Evolutionary conservation across 2,329 filamentous ascomycete species (phyloP).

Genomic region (Lachnellula arida): DNA sequence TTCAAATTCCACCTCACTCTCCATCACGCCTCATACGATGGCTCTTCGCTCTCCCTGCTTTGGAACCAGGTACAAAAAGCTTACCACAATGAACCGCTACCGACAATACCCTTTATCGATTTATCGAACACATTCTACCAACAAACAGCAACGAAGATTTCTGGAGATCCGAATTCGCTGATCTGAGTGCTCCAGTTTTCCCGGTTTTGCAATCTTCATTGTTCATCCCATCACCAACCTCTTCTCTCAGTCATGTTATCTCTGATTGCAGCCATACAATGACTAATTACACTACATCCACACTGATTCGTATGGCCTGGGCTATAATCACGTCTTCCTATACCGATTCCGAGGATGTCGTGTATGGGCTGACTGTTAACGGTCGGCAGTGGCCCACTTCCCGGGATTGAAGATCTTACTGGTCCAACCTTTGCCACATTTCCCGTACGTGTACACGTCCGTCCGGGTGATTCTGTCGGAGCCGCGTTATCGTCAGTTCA

Average conservation of each 20-base stretch:
- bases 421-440: conserved; percentile 40
- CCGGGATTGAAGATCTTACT: conserved; percentile 35
- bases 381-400: conserved; percentile 32
- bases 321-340: conserved; percentile 36
- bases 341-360: conserved; percentile 35
- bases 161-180: not conserved
- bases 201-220: not conserved
- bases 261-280: not conserved
- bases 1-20: not conserved
- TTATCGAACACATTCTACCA: not conserved
- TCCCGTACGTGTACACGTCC: conserved; percentile 33
- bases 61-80: not conserved
- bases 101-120: not conserved
- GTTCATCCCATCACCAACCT: not conserved
- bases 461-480: conserved; percentile 16
- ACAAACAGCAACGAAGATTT: not conserved
- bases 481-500: not conserved
- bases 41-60: not conserved
- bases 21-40: not conserved
- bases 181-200: not conserved
- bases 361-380: conserved; percentile 40
- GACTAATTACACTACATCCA: not conserved
- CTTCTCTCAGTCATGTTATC: not conserved
- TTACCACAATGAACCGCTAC: not conserved
- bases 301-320: conserved; percentile 31